Percentiles rank a stretch among this genome's conserved stretches.
phyloP scores from a whole-genome alignment of 1,139 yeast species.

The Candida buenavistaensis region DNA sequence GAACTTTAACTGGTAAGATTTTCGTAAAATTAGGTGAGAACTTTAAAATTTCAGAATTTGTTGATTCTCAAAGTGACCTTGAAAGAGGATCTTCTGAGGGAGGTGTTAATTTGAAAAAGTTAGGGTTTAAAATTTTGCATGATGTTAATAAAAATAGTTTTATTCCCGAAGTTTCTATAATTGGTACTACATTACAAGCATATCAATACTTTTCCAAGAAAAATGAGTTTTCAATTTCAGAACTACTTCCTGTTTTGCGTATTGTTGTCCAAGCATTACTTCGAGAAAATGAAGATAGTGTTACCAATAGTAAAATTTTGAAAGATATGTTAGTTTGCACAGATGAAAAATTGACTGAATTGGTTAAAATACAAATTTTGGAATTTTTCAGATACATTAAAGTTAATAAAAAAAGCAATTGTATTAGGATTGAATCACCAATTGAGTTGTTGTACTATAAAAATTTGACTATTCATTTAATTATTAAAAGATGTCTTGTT shows the following conservation, averaged over 20 bases:
- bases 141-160: constrained; percentile 38
- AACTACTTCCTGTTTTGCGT: constrained; percentile 31
- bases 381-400: constrained; percentile 36
- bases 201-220: constrained; percentile 28
- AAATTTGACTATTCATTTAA: constrained; percentile 42
- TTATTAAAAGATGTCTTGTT: constrained; percentile 39
- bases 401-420: constrained; percentile 28
- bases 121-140: constrained; percentile 44
- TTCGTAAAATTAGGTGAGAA: constrained; percentile 38
- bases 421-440: constrained; percentile 32
- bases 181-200: constrained; percentile 40
- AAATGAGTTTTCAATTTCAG: constrained; percentile 22
- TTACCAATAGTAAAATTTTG: constrained; percentile 23
- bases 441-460: constrained; percentile 48
- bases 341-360: constrained; percentile 19
- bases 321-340: constrained; percentile 15
- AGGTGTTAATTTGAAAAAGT: constrained; percentile 37
- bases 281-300: constrained; percentile 21
- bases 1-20: constrained; percentile 38
- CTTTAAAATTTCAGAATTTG: constrained; percentile 31
- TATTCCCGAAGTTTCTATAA: constrained; percentile 39
- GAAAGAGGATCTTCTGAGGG: constrained; percentile 7
- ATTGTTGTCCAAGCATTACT: constrained; percentile 23
- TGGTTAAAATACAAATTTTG: constrained; percentile 31
- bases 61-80: constrained; percentile 13